A percentile compares a stretch with the other conserved stretches of the same genome.
Conservation (phyloP, 352 stramenopile species). For the Globisporangium carolinianum region DNA sequence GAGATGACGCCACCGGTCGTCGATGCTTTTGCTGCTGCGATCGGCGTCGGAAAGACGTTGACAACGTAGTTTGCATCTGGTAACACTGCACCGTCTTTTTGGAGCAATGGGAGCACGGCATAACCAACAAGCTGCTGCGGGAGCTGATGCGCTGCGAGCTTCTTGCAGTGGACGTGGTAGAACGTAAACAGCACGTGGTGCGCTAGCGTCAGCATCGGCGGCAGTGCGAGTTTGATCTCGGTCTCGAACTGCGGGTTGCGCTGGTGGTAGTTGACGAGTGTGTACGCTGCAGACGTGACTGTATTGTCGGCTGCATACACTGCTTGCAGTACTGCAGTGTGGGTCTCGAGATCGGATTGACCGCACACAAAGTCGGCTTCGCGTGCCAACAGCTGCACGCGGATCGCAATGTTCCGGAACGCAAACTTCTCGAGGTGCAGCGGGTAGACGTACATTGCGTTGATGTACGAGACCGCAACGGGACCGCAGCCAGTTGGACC, state of each 20-base stretch:
- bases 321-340: conserved; percentile 23
- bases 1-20: conserved; percentile 20
- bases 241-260: conserved; percentile 72
- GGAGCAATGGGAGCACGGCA: conserved; percentile 38
- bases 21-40: conserved; percentile 14
- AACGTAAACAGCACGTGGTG: conserved; percentile 73
- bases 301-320: conserved; percentile 31
- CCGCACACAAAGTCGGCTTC: conserved; percentile 41
- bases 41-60: conserved; percentile 25
- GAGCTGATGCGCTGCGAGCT: conserved; percentile 41
- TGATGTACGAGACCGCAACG: conserved; percentile 48
- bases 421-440: conserved; percentile 58
- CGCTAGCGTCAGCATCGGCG: conserved; percentile 28
- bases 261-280: conserved; percentile 72
- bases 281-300: conserved; percentile 20
- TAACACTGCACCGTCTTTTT: conserved; percentile 39
- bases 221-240: conserved; percentile 69
- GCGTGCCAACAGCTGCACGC: conserved; percentile 49
- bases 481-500: conserved; percentile 42
- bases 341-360: conserved; percentile 22
- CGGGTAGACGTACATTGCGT: conserved; percentile 61
- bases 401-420: conserved; percentile 59
- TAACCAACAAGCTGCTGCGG: conserved; percentile 65
- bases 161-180: conserved; percentile 83
- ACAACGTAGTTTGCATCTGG: conserved; percentile 38